Evolutionary conservation across 441 rosid species (phyloP).

Genomic region (Euphorbia schlechtendalii): DNA sequence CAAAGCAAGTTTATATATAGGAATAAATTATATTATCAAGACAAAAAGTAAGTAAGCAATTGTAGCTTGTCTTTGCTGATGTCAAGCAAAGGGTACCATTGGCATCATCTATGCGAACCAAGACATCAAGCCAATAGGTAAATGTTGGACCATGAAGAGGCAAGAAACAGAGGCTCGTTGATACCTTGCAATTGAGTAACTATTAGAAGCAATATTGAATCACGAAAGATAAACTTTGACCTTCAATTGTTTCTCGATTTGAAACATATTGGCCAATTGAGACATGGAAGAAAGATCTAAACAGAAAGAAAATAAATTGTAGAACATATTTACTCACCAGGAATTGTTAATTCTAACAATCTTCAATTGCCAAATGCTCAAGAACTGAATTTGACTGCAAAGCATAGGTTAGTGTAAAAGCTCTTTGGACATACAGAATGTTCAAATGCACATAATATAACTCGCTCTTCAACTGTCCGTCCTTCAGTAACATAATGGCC

Average conservation of each 20-base stretch:
- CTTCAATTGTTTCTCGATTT: constrained; percentile 23
- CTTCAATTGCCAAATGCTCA: constrained; percentile 97
- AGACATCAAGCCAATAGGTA: constrained; percentile 13
- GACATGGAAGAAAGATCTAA: too few species aligned
- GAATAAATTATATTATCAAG: constrained; percentile 3
- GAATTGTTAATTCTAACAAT: too few species aligned
- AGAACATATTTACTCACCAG: too few species aligned
- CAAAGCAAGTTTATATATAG: constrained; percentile 1
- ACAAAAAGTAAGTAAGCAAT: neutral
- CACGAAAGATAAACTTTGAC: constrained; percentile 14
- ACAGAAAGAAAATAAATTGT: too few species aligned
- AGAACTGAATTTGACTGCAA: constrained; percentile 97
- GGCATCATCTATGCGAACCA: too few species aligned
- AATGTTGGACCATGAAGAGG: constrained; percentile 1
- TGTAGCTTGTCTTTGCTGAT: constrained; percentile 7
- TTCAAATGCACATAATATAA: constrained; percentile 17
- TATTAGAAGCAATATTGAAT: neutral
- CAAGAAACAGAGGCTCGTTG: neutral
- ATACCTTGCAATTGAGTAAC: constrained; percentile 5
- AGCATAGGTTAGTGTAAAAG: constrained; percentile 28
- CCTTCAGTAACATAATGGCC: constrained; percentile 66
- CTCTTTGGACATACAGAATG: constrained; percentile 10
- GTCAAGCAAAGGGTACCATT: constrained; percentile 1
- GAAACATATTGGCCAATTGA: too few species aligned
- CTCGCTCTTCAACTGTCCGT: constrained; percentile 70